Evolutionary conservation across 2,329 filamentous ascomycete genomes (phyloP).

Genomic region (Colletotrichum sp.): DNA sequence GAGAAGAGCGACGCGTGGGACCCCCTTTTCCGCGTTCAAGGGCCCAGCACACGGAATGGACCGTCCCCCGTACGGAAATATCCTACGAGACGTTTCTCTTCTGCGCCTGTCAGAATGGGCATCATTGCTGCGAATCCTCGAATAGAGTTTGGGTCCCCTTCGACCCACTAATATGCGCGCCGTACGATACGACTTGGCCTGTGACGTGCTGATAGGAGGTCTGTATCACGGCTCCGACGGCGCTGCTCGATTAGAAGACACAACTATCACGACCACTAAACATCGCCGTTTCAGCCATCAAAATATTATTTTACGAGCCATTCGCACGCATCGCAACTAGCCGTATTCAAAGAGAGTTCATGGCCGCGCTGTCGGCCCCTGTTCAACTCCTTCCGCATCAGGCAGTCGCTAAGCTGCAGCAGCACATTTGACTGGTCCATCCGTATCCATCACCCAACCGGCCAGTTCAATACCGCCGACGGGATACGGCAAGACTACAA

Average conservation of each 20-base stretch:
- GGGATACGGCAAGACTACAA: background rate
- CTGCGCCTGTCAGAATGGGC: background rate
- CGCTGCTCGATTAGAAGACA: fast-evolving
- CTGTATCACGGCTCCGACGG: background rate
- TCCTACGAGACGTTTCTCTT: background rate
- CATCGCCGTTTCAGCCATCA: background rate
- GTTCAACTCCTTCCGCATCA: background rate
- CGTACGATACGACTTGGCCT: background rate
- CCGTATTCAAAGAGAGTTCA: background rate
- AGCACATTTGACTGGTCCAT: background rate
- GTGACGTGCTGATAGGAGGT: no score
- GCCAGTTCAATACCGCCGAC: background rate
- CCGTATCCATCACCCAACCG: background rate
- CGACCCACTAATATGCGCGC: background rate
- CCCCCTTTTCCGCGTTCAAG: background rate
- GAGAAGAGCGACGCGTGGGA: background rate
- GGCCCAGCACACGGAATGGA: background rate
- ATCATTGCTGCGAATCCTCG: background rate
- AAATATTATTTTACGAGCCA: fast-evolving
- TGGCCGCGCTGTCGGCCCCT: background rate
- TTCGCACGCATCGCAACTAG: background rate
- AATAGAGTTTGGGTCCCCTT: background rate
- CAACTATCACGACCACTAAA: background rate
- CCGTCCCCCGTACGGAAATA: background rate
- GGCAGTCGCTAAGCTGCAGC: background rate